Evolutionary conservation across 2,329 filamentous ascomycete species (phyloP), one percentile per base, ranked within the genome.

Genomic region (Lasiodiplodia citricola): DNA sequence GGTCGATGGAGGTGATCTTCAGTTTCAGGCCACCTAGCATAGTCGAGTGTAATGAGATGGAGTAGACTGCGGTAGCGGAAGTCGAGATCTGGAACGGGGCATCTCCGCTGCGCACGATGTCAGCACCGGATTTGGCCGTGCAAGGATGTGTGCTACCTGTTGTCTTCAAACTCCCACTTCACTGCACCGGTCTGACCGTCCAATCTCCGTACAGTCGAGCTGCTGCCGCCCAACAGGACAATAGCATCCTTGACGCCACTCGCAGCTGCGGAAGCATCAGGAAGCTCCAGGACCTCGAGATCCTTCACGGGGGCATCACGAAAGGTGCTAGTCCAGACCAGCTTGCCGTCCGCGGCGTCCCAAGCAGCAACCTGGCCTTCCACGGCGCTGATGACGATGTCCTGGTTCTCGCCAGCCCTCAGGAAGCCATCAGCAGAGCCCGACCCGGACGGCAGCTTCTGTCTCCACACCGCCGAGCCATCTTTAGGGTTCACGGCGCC

Each of bases 401-500:
- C 89, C 77, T 95, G 91, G 69, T 90, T 91, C 72, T 94, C 90
- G n/a, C 89, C 89, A n/a, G 91, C 89, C 71, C 91, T 86, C 73
- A 96, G 80, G 74, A 88, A 84, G 14, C 70, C 74, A 69, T 74
- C 73, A 66, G 72, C 70, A 50, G 73, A 73, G 65, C 68, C 72
- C 38, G 71, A 66, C 41, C 74, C 73, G 38, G 83, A 83, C n/a
- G 86, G 82, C 56, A 97, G 80, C 66, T 88, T 83, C 76, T 97
- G 95, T 67, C 96, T 88, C 96, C 96, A 99, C 2, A 97, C 87
- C 18, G 97, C 77, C 2, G 88, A 86, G 21, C 96, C 95, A 76
- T 91, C 94, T 77, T 90, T 91, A 1, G 96, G 96, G 74, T 97
- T 96, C 57, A 98, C 87, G 1, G 95, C 95, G 60, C 93, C 96